Conservation (phyloP, 73 alveolate species). For the Blepharisma stoltei region DNA sequence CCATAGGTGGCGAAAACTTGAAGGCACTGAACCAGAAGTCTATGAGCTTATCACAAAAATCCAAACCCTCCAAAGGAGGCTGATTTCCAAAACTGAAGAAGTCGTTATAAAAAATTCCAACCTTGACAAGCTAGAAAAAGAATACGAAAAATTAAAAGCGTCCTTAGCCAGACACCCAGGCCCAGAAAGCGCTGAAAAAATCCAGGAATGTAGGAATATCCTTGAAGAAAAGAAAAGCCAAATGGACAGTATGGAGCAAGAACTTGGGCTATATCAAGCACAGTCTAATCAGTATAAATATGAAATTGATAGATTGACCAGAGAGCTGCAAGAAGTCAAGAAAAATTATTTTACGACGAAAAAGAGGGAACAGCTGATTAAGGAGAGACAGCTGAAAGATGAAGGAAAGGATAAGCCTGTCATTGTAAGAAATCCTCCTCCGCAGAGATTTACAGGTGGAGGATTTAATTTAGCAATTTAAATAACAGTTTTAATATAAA, state of each 20-base stretch:
- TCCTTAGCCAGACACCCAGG: constrained; percentile 91
- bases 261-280: constrained; percentile 87
- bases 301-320: constrained; percentile 88
- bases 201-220: constrained; percentile 76
- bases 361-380: constrained; percentile 75
- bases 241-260: constrained; percentile 91
- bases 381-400: constrained; percentile 66
- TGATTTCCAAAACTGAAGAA: constrained; percentile 90
- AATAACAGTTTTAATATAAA: no score
- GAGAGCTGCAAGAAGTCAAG: constrained; percentile 86
- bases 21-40: constrained; percentile 96
- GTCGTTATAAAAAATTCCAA: constrained; percentile 82
- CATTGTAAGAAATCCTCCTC: constrained; percentile 69
- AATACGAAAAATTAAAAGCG: constrained; percentile 75
- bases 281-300: constrained; percentile 87
- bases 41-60: constrained; percentile 92
- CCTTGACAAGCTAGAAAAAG: constrained; percentile 79
- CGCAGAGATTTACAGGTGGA: constrained; percentile 84
- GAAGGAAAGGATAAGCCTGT: constrained; percentile 34
- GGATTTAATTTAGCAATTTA: constrained; percentile 74
- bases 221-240: constrained; percentile 84
- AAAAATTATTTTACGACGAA: constrained; percentile 75
- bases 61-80: constrained; percentile 85
- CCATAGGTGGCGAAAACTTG: constrained; percentile 96
- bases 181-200: constrained; percentile 84